Evolutionary conservation across 2,329 filamentous ascomycete species (phyloP), one percentile per base, ranked within the genome.

Genomic region (Bipolaris bicolor): DNA sequence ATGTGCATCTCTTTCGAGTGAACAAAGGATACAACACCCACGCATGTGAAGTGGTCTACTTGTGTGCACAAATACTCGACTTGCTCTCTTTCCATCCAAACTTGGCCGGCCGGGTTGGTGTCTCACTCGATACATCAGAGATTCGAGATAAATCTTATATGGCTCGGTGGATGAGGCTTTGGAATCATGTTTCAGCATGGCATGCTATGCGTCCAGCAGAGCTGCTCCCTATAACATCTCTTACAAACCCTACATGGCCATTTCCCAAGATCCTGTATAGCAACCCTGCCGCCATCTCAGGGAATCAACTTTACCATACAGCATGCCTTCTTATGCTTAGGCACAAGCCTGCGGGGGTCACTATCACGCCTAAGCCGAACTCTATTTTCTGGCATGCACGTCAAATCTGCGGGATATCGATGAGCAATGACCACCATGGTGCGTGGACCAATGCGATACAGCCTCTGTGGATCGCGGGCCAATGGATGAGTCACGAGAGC

Each of bases 1-100:
- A 77, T 16, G 76, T 77, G 3, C 69, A 41, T 62, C 81, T 53
- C 77, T 81, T 63, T 67, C 69, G 45, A 70, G 76, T 15, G 63
- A 68, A 4, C 63, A 69, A 4, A 72, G 73, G 39, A 77, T 81
- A 5, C 29, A 85, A 87, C 61, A 84, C 83, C 78, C 81, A 85
- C 59, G 85, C 85, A 31, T 87, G 87, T 62, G 84, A 84, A 61
- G 79, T 84, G 7, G 84, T 87, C 2, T 87, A 83, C 60, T 77
- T 88, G 1, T 82, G 79, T 49, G 81, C 84, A 3, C 79, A 78
- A 54, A 79, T 80, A 1, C 65, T 76, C 5, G 70, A 75, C 11
- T 53, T 75, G 1, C 65, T 75, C 10, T 52, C 58, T 13, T 63
- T 61, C 31, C 55, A 54, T 26, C 49, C 51, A 5, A 54, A 65